Evolutionary conservation across 2,329 filamentous ascomycete species (phyloP), one percentile per base, ranked within the genome.

Genomic region (Fusarium nisikadoi): DNA sequence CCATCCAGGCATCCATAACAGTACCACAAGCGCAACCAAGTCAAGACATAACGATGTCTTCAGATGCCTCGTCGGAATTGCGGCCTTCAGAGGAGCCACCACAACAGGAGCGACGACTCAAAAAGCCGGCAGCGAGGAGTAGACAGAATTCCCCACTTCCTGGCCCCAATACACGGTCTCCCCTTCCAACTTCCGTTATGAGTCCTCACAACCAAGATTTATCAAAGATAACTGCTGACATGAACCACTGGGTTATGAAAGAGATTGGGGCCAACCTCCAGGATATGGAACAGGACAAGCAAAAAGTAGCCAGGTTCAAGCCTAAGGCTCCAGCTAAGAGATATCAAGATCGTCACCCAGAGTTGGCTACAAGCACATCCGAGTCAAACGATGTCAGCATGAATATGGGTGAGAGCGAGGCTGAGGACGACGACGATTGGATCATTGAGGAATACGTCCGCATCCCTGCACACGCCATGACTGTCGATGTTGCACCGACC

Each of bases 371-470:
- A 12, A 65, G 49, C 17, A 39, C 55, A 12, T 58, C 65, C 19
- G 67, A 60, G 16, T 47, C 68, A 38, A 72, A 62, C 12, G 79
- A 81, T 39, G 74, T 71, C 19, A 83, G 82, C 39, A 78, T 79
- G 54, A 78, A 78, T 33, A 81, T 82, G 75, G 82, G 80, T 27
- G 81, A 85, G 20, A 84, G 80, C 61, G 82, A 83, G 31, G 83
- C 82, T 23, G 86, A 87, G 19, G 80, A 81, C 25, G 81, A 86
- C 63, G 84, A 85, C 7, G 89, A 91, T 57, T 92, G 90, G 81
- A 83, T 92, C 33, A 86, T 90, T 46, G 90, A 91, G 66, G 90
- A 89, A 43, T 92, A 92, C 74, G 84, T 91, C 57, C 89, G 90
- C 39, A 84, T 91, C 23, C 87, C 89, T 4, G 86, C 84, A 6